phyloP scores from a whole-genome alignment of 2,329 filamentous ascomycete genomes.

The Microcera coccophila region DNA sequence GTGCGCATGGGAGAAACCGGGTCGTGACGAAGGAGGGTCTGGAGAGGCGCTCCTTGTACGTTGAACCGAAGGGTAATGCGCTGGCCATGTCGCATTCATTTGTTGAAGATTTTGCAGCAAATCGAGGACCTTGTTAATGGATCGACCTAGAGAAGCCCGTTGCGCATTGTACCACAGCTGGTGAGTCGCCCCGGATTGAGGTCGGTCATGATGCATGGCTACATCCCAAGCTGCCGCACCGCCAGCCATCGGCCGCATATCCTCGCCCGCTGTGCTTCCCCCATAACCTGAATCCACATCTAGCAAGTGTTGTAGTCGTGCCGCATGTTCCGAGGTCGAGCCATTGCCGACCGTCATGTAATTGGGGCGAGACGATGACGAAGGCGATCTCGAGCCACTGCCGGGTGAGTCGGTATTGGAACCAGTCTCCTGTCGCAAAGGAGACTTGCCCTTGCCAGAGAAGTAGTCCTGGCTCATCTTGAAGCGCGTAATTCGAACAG shows the following conservation, averaged over 20 bases:
- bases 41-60: slow-evolving; percentile 48
- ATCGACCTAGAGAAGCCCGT: slow-evolving; percentile 76
- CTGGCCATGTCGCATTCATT: slow-evolving; percentile 89
- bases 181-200: slow-evolving; percentile 77
- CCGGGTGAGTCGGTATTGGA: slow-evolving; percentile 18
- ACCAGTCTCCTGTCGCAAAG: slow-evolving; percentile 31
- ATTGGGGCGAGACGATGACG: slow-evolving; percentile 45
- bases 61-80: slow-evolving; percentile 86
- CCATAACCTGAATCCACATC: slow-evolving; percentile 91
- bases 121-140: slow-evolving; percentile 83
- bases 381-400: slow-evolving; percentile 23
- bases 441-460: slow-evolving; percentile 51
- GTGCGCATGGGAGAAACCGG: slow-evolving; percentile 60
- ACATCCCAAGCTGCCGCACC: slow-evolving; percentile 45
- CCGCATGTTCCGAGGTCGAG: slow-evolving; percentile 74
- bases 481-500: slow-evolving; percentile 27
- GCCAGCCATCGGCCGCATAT: slow-evolving; percentile 42
- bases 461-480: slow-evolving; percentile 61
- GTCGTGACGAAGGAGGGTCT: slow-evolving; percentile 51
- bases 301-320: slow-evolving; percentile 73
- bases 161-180: slow-evolving; percentile 96
- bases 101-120: slow-evolving; percentile 78
- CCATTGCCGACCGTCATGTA: slow-evolving; percentile 90
- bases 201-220: slow-evolving; percentile 39
- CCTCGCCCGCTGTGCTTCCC: slow-evolving; percentile 68